phyloP scores from a whole-genome alignment of 306 rosid genomes.

The Sechiopsis laciniata region DNA sequence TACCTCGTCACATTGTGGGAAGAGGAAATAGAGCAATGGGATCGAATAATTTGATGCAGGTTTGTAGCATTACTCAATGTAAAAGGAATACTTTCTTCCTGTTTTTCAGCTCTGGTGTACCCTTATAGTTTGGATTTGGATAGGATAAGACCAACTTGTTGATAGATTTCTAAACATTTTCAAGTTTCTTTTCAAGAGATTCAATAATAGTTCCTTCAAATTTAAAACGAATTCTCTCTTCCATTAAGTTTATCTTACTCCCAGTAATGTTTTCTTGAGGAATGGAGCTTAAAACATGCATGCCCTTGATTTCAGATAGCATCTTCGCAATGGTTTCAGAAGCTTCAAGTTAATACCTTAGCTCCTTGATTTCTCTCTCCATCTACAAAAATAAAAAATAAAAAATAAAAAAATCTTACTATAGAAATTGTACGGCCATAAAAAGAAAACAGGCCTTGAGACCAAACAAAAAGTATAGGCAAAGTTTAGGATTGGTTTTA shows the following conservation, averaged over 20 bases:
- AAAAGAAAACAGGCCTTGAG: not conserved
- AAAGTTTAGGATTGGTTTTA: not conserved
- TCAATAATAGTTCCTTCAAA: conserved; percentile 57
- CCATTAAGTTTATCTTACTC: conserved; percentile 59
- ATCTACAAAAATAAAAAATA: conserved; percentile 63
- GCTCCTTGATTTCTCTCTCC: conserved; percentile 76
- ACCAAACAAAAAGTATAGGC: not conserved
- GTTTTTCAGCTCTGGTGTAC: conserved; percentile 48
- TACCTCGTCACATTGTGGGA: conserved; percentile 51
- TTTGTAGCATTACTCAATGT: conserved; percentile 58
- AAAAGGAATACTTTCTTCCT: conserved; percentile 72
- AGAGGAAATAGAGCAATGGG: conserved; percentile 79
- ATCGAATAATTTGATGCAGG: conserved; percentile 68
- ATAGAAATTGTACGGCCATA: not conserved
- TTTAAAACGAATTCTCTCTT: conserved; percentile 65
- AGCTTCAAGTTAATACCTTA: conserved; percentile 75
- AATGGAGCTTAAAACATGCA: conserved; percentile 52
- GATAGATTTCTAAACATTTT: conserved; percentile 76
- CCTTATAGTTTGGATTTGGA: conserved; percentile 38
- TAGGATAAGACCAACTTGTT: conserved; percentile 65
- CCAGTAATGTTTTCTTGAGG: conserved; percentile 58
- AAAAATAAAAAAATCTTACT: conserved; percentile 15
- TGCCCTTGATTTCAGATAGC: conserved; percentile 71
- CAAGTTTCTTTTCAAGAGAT: conserved; percentile 84
- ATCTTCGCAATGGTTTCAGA: conserved; percentile 71